Conservation (phyloP, 2,329 filamentous ascomycete genomes). For the Chrysoporthe deuterocubensis region DNA sequence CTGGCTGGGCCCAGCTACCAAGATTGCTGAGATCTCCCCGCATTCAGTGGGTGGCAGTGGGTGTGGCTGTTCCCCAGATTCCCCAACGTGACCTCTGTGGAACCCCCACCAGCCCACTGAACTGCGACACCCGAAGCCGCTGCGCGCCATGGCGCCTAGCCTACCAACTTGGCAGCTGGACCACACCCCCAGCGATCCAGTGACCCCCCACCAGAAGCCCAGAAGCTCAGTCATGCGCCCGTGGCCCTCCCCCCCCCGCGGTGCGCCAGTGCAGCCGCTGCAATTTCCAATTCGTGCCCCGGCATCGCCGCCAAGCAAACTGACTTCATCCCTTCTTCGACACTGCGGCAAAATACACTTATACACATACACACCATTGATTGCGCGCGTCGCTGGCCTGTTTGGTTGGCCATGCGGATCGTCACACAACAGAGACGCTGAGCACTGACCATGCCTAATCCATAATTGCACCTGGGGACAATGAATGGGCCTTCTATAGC, state of each 20-base stretch:
- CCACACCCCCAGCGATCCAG: background rate
- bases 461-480: conserved; percentile 18
- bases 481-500: conserved; percentile 36
- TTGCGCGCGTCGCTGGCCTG: background rate
- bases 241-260: background rate
- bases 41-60: conserved; percentile 7
- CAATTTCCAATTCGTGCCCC: conserved; percentile 6
- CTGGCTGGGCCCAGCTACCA: background rate
- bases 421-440: conserved; percentile 5
- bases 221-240: too few relatives aligned
- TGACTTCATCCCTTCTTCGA: too few relatives aligned
- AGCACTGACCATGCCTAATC: conserved; percentile 7
- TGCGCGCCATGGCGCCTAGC: background rate
- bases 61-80: conserved; percentile 19
- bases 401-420: background rate
- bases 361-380: background rate
- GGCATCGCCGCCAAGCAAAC: background rate
- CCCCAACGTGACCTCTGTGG: background rate
- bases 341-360: conserved; percentile 8
- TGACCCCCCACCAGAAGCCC: background rate
- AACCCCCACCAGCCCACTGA: background rate
- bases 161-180: background rate
- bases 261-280: conserved; percentile 4
- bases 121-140: background rate
- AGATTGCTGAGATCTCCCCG: conserved; percentile 1